Base-by-base conservation (phyloP, 768 basidiomycete genomes). In the Tylopilus subfusipes region DNA sequence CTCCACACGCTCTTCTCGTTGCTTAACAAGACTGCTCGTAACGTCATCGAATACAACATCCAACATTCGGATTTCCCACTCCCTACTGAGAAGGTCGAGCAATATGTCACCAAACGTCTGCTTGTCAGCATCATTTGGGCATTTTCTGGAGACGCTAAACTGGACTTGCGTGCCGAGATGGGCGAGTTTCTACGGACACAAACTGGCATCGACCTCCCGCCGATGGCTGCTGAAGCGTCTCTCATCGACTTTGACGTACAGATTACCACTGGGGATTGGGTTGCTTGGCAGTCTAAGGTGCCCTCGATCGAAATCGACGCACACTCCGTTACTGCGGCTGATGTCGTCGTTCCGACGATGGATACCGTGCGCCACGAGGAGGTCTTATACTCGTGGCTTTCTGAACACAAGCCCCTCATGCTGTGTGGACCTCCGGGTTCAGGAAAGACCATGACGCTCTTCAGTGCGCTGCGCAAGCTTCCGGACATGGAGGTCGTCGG, bases 401-500 rank as follows among this genome's bases (percentile, higher is more conserved):
- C 94, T 3, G 97, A 98, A 69, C 97, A 98, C 73, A 98, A 98
- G 65, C 97, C 97, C 19, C 81, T 99, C 51, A 90, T 99, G 84
- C 82, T 99, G 24, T 99, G 95, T 68, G 97, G 97, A 43, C 97
- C 97, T 64, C 97, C 97, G n/a, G 97, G 97, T 67, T 98, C 97
- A 21, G 97, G 97, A 22, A 99, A 99, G 76, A 99, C 97, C 8
- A 99, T 99, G 97, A 98, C 97, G 0, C 77, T 99, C 19, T 98
- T 99, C 76, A 97, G 93, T 62, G 97, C 97, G 11, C 81, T 99
- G 29, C 86, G 97, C 53, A 98, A 98, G 71, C 81, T 98, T 36
- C 95, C 97, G 2, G 93, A 98, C 72, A 94, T 99, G 88, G 97
- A 99, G 66, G 93, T 98, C 42, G 95, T 98, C 61, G 97, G 97